Conservation (phyloP, 495 filamentous ascomycete genomes). For the Talaromyces thailandensis region DNA sequence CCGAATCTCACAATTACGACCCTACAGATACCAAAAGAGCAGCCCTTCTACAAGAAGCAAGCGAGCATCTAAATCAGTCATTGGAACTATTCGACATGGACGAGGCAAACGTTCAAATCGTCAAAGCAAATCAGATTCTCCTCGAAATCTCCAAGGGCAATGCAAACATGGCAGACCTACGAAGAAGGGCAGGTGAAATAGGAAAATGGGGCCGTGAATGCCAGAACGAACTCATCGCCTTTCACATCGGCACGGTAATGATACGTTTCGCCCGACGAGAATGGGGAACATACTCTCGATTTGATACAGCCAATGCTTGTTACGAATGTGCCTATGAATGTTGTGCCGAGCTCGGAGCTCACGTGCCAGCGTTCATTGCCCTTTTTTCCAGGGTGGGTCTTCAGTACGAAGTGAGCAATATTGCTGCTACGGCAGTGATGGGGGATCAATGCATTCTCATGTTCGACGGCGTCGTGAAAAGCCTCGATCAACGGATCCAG, state of each 20-base stretch:
- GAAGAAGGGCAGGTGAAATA: conserved; percentile 12
- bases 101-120: conserved; percentile 13
- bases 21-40: neutral
- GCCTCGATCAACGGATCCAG: neutral
- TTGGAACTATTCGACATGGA: conserved; percentile 13
- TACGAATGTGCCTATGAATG: conserved; percentile 6
- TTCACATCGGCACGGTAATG: conserved; percentile 5
- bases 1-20: conserved; percentile 7
- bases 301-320: neutral
- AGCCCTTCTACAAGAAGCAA: conserved; percentile 8
- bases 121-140: conserved; percentile 15
- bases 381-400: conserved; percentile 10
- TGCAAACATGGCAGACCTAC: neutral
- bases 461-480: neutral
- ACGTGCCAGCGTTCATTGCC: conserved; percentile 13
- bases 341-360: conserved; percentile 5
- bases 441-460: neutral
- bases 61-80: conserved; percentile 10
- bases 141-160: conserved; percentile 12
- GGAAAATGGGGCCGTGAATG: conserved; percentile 13
- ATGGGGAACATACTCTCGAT: conserved; percentile 3
- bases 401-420: conserved; percentile 14
- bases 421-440: conserved; percentile 3
- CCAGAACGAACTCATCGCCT: conserved; percentile 12
- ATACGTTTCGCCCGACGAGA: conserved; percentile 2